A percentile compares a stretch with the other conserved stretches of the same genome.
Evolutionary conservation across 1,139 yeast species (phyloP).

Genomic region (Wickerhamomyces sp.): DNA sequence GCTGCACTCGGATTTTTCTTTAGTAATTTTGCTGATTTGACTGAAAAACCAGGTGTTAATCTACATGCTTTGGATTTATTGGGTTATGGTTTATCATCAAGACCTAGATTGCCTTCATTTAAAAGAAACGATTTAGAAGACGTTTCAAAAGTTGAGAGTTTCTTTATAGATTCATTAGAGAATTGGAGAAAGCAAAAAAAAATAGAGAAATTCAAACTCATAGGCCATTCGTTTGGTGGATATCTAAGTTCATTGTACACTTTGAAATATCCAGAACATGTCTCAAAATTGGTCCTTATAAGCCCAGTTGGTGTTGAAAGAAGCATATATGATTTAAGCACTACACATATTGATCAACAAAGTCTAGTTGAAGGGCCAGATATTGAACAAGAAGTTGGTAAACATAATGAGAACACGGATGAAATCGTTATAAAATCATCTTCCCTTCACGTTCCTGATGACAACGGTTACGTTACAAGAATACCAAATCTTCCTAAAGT

Average conservation of each 20-base stretch:
- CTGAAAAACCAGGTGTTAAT: conserved; percentile 38
- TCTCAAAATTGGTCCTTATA: conserved; percentile 64
- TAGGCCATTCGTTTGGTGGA: conserved; percentile 96
- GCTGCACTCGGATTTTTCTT: conserved; percentile 89
- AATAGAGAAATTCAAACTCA: conserved; percentile 58
- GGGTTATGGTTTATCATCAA: conserved; percentile 73
- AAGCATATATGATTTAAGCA: conserved; percentile 47
- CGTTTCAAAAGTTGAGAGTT: conserved; percentile 43
- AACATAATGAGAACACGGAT: conserved; percentile 16
- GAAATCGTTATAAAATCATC: conserved; percentile 15
- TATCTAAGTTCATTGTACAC: conserved; percentile 80
- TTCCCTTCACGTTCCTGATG: conserved; percentile 21
- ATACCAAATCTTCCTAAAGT: conserved; percentile 20
- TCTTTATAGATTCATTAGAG: conserved; percentile 80
- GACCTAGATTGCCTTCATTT: conserved; percentile 32
- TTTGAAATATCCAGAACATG: conserved; percentile 63
- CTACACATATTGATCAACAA: neutral
- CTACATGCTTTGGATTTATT: conserved; percentile 79
- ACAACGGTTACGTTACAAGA: conserved; percentile 24
- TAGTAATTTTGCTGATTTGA: conserved; percentile 60
- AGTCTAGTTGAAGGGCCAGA: conserved; percentile 22
- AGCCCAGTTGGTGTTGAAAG: conserved; percentile 93
- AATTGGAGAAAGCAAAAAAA: conserved; percentile 67
- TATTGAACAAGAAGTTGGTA: conserved; percentile 39
- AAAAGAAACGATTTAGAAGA: conserved; percentile 36